Percentiles rank a stretch among this genome's conserved stretches.
These are phyloP conservation scores for Uronychia binucleata DNA, from an alignment of 73 alveolate genomes.

Conservation along the genomic window DNA sequence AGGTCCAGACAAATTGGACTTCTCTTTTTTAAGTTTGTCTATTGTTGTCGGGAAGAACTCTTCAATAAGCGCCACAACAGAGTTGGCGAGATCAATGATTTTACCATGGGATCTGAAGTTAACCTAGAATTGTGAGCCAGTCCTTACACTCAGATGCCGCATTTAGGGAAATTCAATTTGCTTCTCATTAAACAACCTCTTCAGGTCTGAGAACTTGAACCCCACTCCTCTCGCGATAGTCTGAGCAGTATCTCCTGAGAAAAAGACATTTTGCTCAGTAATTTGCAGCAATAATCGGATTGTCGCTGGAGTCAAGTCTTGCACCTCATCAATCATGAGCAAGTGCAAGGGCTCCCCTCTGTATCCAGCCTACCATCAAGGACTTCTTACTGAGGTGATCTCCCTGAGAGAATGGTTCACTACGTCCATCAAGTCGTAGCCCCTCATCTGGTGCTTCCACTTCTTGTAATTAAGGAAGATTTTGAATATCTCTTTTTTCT, in stretches of 20 bases:
- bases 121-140: background rate
- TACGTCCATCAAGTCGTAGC: conserved; percentile 90
- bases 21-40: conserved; percentile 79
- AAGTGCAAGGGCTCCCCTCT: conserved; percentile 65
- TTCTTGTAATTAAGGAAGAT: conserved; percentile 68
- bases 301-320: conserved; percentile 82
- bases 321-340: conserved; percentile 87
- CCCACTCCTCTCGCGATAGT: conserved; percentile 96
- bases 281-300: conserved; percentile 58
- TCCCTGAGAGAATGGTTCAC: conserved; percentile 70
- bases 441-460: conserved; percentile 71
- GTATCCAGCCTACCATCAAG: background rate
- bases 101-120: conserved; percentile 87
- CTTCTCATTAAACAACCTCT: conserved; percentile 37
- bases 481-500: conserved; percentile 39
- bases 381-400: conserved; percentile 32
- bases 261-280: conserved; percentile 73
- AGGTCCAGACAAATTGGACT: conserved; percentile 69
- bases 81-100: conserved; percentile 83
- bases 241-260: conserved; percentile 93
- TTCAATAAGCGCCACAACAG: conserved; percentile 72
- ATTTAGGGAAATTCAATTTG: background rate
- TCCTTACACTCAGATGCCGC: background rate
- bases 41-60: conserved; percentile 83
- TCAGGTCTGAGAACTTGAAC: conserved; percentile 80